A percentile compares a stretch with the other conserved stretches of the same genome.
Evolutionary conservation across 805 yeast species (phyloP).

Genomic region (Saccharomycopsis lassenensis): DNA sequence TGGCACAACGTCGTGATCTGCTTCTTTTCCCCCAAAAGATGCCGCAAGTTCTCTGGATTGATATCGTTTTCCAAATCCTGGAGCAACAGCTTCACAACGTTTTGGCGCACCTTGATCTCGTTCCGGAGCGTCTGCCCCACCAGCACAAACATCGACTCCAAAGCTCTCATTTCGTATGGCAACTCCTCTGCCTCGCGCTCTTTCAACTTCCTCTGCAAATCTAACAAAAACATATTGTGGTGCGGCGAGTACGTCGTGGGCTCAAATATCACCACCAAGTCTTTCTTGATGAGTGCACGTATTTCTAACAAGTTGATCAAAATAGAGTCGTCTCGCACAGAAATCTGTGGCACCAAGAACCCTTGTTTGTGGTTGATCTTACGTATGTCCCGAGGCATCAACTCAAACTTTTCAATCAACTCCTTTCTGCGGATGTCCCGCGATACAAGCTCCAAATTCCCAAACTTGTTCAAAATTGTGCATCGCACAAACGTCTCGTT

Average conservation of each 20-base stretch:
- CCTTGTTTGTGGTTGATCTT: slow-evolving; percentile 45
- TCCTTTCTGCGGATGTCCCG: slow-evolving; percentile 64
- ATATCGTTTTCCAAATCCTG: slow-evolving; percentile 69
- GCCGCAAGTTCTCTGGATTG: slow-evolving; percentile 63
- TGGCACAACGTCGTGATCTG: slow-evolving; percentile 64
- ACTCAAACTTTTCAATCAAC: slow-evolving; percentile 56
- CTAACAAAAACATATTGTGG: slow-evolving; percentile 67
- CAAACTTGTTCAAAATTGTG: slow-evolving; percentile 64
- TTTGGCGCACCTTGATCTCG: slow-evolving; percentile 51
- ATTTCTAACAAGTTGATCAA: slow-evolving; percentile 77
- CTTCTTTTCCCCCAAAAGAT: slow-evolving; percentile 63
- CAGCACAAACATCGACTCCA: slow-evolving; percentile 73
- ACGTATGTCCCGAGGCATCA: slow-evolving; percentile 80
- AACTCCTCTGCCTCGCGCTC: slow-evolving; percentile 14
- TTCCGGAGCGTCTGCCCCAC: slow-evolving; percentile 72
- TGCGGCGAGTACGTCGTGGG: slow-evolving; percentile 54
- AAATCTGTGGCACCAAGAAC: slow-evolving; percentile 80
- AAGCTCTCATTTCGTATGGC: slow-evolving; percentile 66
- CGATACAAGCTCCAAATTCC: slow-evolving; percentile 60
- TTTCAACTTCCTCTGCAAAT: slow-evolving; percentile 63
- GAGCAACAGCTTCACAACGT: slow-evolving; percentile 51
- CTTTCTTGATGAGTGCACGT: slow-evolving; percentile 76
- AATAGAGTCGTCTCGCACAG: slow-evolving; percentile 69
- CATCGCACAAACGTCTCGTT: slow-evolving; percentile 29
- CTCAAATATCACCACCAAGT: slow-evolving; percentile 76